Base-by-base conservation (phyloP, 768 basidiomycete species). In the Lactarius vividus region DNA sequence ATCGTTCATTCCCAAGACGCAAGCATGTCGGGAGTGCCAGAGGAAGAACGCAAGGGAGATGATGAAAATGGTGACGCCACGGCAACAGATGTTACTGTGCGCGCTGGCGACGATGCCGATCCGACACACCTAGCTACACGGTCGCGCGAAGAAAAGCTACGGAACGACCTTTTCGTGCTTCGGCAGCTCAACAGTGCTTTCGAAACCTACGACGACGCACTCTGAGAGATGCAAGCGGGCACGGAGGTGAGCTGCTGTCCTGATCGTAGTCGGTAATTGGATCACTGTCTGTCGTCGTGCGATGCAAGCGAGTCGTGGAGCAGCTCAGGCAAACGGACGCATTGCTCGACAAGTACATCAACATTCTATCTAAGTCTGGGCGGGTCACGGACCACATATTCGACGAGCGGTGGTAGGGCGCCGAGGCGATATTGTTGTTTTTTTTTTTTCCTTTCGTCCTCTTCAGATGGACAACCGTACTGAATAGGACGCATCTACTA, bases 331-430 rank as follows among this genome's bases (percentile, higher is more conserved):
- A 92, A 69, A 92, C 91, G 0, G 86, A 92, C 71, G 83, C 82
- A 1, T 77, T 93, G 63, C 77, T 93, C 65, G 86, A 90, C 75
- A 89, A 86, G 80, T 93, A 93, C 72, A 83, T 89, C 52, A 77
- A 76, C 49, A 84, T 91, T 56, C 78, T 93, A 23, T 82, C 84
- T 6, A 86, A 84, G 73, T 89, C 90, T 2, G 91, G 92, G 74
- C 82, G 84, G 16, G 81, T 84, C 66, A 78, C 89, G 3, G 83
- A 83, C 35, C 75, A 92, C 64, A 84, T 93, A 20, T 86, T 92
- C 66, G 91, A 93, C 73, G 88, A 91, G 66, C 77, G 83, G 64
- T 93, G 89, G 89, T 77, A 83, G 61, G 91, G 91, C 2, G 88
- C 86, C 44, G 88, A 89, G 67, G 84, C 80, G 53, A 91, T 91